Base-by-base conservation (phyloP, 2,329 filamentous ascomycete species). In the Chaetoscypha palmicola region DNA sequence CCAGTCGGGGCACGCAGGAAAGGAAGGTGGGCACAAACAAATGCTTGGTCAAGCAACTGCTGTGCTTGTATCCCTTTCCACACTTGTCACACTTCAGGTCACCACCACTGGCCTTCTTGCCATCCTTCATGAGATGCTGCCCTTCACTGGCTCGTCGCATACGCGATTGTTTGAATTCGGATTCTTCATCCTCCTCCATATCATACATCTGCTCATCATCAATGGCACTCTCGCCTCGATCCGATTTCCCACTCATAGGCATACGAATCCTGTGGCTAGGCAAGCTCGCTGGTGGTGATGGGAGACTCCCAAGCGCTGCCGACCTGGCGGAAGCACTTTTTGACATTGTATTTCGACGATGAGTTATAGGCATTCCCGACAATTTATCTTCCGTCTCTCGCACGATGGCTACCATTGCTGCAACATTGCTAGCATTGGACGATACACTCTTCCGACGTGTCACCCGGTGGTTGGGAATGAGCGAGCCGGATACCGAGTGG, bases 11-110 rank as follows among this genome's bases (percentile, higher is more conserved):
- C 46, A 53, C 45, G 49, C 35, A 51, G 55, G 55, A 57, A 63
- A 62, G 69, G 69, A 69, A 68, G 69, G 72, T 76, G 80, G 76
- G 72, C 76, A 95, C 92, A 79, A 82, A 97, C 92, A 96, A 84
- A 82, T 98, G 92, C 80, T 97, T 98, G 66, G 87, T 94, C 75
- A 98, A 81, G 81, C 92, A 98, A 74, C 92, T 97, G 81, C 90
- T 94, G 77, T 98, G 92, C 81, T 98, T 98, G 80, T 98, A 98
- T 70, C 89, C 89, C 77, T 98, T 98, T 68, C 91, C 91, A 74
- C 92, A 98, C 69, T 90, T 91, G 65, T 95, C 88, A 73, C 92
- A 98, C 68, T 86, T 88, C 64, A 98, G 79, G 66, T 97, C 91
- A 61, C 82, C 80, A 61, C 81, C 79, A 69, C 79, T 85, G 66